These are phyloP conservation scores for Inonotus obliquus DNA, from an alignment of 1,284 basidiomycete species.

Conservation along the genomic window DNA sequence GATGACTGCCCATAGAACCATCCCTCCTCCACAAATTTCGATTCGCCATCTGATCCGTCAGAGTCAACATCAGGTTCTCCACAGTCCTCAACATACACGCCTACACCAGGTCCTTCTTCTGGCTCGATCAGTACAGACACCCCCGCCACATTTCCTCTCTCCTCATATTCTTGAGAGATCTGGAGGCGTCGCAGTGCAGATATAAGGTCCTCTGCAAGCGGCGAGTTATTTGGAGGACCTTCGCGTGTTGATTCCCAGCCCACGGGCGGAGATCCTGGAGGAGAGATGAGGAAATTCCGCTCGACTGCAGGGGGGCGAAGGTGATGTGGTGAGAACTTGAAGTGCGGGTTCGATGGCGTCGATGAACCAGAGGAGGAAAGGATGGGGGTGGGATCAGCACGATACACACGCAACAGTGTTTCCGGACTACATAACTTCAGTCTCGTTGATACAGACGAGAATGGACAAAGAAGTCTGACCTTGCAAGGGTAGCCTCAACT, in stretches of 20 bases:
- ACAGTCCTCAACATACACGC: constrained; percentile 71
- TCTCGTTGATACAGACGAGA: constrained; percentile 16
- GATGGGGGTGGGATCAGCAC: constrained; percentile 67
- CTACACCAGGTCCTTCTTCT: constrained; percentile 65
- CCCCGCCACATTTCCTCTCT: constrained; percentile 26
- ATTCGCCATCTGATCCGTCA: constrained; percentile 29
- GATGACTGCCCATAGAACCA: constrained; percentile 62
- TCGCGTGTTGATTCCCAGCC: constrained; percentile 94
- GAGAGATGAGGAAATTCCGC: constrained; percentile 96
- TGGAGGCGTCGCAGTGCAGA: constrained; percentile 65
- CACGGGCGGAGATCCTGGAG: constrained; percentile 95
- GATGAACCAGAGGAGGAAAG: constrained; percentile 28
- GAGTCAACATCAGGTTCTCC: constrained; percentile 25
- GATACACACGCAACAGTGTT: constrained; percentile 69
- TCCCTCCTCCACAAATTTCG: constrained; percentile 35
- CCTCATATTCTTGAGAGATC: constrained; percentile 36
- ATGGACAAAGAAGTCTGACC: constrained; percentile 36
- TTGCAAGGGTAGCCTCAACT: constrained; percentile 44
- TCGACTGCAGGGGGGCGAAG: constrained; percentile 77
- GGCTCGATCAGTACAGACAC: constrained; percentile 60
- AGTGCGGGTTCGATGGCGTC: constrained; percentile 35
- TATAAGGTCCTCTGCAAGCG: constrained; percentile 89
- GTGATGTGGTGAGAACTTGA: constrained; percentile 37
- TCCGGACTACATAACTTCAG: constrained; percentile 34
- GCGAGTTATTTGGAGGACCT: constrained; percentile 84